phyloP scores from a whole-genome alignment of 2,329 filamentous ascomycete species.

The Microcera coccophila region DNA sequence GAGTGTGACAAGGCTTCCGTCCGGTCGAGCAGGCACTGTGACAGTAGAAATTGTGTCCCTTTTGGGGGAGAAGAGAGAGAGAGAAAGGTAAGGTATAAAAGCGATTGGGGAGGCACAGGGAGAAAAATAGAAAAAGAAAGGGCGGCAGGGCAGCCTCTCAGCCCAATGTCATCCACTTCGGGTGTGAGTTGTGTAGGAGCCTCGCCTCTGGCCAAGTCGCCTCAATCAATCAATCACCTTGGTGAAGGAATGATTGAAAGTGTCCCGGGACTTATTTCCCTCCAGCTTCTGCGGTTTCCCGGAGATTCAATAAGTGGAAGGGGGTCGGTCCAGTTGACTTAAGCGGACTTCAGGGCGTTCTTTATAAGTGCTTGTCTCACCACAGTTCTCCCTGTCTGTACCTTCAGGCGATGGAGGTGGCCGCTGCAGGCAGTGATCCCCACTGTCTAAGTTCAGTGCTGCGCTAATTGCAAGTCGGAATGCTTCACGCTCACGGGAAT shows the following conservation, averaged over 20 bases:
- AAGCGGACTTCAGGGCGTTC: background rate
- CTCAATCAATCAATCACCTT: too few relatives aligned
- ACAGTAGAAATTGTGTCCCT: background rate
- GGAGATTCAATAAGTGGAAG: slow-evolving; percentile 14
- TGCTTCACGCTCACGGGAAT: too few relatives aligned
- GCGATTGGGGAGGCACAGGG: slow-evolving; percentile 4
- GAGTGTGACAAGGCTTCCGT: background rate
- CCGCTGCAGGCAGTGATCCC: background rate
- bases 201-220: too few relatives aligned
- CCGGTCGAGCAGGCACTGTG: background rate
- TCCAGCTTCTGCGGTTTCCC: slow-evolving; percentile 18
- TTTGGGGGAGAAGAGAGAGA: slow-evolving; percentile 4
- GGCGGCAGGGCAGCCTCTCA: slow-evolving; percentile 6
- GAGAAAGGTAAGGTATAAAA: slow-evolving; percentile 1
- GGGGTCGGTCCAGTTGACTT: background rate
- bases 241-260: too few relatives aligned
- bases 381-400: background rate
- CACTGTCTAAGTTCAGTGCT: background rate
- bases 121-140: slow-evolving; percentile 4
- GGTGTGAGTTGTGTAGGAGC: too few relatives aligned
- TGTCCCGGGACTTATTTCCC: background rate
- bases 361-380: background rate
- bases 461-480: background rate
- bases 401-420: too few relatives aligned
- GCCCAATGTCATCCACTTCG: background rate